A percentile compares a stretch with the other conserved stretches of the same genome.
Conservation (phyloP, 805 yeast species). For the Candida loeiensis region DNA sequence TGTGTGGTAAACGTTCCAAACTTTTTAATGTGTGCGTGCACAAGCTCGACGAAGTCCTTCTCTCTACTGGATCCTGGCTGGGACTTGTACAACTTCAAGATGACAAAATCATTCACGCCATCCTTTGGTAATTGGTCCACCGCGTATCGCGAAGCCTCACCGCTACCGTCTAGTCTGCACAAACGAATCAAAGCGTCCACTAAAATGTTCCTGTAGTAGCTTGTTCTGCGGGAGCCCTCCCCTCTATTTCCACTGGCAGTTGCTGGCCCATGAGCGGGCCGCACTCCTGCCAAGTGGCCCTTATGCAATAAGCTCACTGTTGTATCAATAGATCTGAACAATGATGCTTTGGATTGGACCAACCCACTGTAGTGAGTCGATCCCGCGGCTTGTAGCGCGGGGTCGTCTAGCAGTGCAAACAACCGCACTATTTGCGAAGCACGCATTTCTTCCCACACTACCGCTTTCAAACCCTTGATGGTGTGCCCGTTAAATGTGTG, state of each 20-base stretch:
- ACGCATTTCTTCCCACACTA: constrained; percentile 59
- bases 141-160: constrained; percentile 27
- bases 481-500: constrained; percentile 15
- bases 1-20: constrained; percentile 33
- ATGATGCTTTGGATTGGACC: constrained; percentile 20
- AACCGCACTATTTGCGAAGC: constrained; percentile 57
- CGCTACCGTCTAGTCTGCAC: constrained; percentile 37
- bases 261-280: constrained; percentile 30
- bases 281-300: constrained; percentile 46
- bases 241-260: constrained; percentile 27
- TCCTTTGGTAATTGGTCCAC: constrained; percentile 20
- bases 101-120: constrained; percentile 21
- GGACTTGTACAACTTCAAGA: constrained; percentile 22
- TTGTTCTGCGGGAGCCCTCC: constrained; percentile 22
- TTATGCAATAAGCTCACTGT: constrained; percentile 45
- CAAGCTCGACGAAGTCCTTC: constrained; percentile 19
- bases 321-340: constrained; percentile 26
- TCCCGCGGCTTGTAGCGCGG: constrained; percentile 56
- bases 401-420: constrained; percentile 49
- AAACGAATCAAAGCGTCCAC: constrained; percentile 48
- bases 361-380: constrained; percentile 46
- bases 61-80: constrained; percentile 22
- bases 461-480: constrained; percentile 14
- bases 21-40: constrained; percentile 18
- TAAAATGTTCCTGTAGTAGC: constrained; percentile 46